These are phyloP conservation scores for Aspergillus udagawae DNA, from an alignment of 2,329 filamentous ascomycete genomes.

Conservation along the genomic window DNA sequence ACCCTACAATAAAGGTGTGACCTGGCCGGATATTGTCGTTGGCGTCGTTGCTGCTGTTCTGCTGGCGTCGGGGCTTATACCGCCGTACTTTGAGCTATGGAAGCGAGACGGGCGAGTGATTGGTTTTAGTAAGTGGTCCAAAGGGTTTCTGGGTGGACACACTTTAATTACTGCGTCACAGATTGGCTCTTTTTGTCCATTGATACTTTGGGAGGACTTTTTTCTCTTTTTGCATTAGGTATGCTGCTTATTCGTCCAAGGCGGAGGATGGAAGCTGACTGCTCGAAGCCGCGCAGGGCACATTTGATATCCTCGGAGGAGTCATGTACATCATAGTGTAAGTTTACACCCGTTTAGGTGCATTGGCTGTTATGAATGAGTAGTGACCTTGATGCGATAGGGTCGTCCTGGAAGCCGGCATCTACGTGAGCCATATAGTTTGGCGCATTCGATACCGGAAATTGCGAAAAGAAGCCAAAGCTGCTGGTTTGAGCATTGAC, in stretches of 20 bases:
- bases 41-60: constrained; percentile 57
- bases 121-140: constrained; percentile 50
- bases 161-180: constrained; percentile 11
- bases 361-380: background rate
- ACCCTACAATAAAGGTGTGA: constrained; percentile 51
- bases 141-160: background rate
- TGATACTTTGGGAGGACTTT: constrained; percentile 59
- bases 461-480: constrained; percentile 51
- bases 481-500: constrained; percentile 52
- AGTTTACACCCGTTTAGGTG: constrained; percentile 18
- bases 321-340: constrained; percentile 59
- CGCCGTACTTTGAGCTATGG: constrained; percentile 60
- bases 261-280: constrained; percentile 9
- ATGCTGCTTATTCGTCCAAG: constrained; percentile 15
- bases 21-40: constrained; percentile 53
- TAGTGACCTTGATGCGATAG: constrained; percentile 29
- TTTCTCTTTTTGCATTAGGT: constrained; percentile 61
- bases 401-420: constrained; percentile 56
- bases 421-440: constrained; percentile 56
- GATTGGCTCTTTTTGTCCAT: constrained; percentile 57
- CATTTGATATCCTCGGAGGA: constrained; percentile 59
- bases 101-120: constrained; percentile 59
- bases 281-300: constrained; percentile 52
- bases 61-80: constrained; percentile 54
- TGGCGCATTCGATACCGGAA: constrained; percentile 56